Conservation (phyloP, 2,329 filamentous ascomycete species). For the Clarireedia homoeocarpa region DNA sequence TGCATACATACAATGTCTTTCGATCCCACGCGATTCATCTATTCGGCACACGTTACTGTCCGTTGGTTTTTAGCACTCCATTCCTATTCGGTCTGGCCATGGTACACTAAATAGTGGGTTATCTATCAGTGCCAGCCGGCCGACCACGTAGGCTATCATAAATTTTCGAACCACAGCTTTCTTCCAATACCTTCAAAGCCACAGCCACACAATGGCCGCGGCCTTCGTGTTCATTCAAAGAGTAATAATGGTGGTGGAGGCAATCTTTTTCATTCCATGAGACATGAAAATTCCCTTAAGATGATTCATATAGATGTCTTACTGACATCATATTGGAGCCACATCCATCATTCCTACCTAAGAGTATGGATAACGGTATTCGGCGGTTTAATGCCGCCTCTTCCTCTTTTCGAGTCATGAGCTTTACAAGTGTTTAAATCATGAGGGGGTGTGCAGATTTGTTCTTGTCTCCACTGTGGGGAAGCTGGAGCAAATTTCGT, state of each 20-base stretch:
- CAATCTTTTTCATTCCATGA: not conserved
- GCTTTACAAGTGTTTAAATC: not conserved
- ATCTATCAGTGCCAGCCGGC: not conserved
- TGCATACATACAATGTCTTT: not conserved
- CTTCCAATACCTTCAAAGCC: not conserved
- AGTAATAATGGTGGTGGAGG: not conserved
- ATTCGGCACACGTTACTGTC: not conserved
- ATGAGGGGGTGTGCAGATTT: not conserved
- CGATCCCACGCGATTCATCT: not conserved
- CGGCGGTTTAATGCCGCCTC: not conserved
- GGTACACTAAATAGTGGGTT: not conserved
- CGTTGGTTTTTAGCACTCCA: not conserved
- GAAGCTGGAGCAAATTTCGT: not conserved
- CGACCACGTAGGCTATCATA: not conserved
- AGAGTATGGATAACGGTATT: not conserved
- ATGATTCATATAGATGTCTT: not conserved
- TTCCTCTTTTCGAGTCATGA: not conserved
- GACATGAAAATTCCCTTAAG: not conserved
- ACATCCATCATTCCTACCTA: not conserved
- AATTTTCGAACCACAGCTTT: not conserved
- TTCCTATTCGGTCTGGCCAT: not conserved
- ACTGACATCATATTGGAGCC: not conserved
- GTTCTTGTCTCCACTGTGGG: constrained; percentile 1
- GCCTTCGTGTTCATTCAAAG: not conserved
- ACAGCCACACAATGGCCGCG: not conserved